Percentiles rank a stretch among this genome's conserved stretches.
phyloP scores from a whole-genome alignment of 2,329 filamentous ascomycete genomes.

The Pseudogymnoascus sp. region DNA sequence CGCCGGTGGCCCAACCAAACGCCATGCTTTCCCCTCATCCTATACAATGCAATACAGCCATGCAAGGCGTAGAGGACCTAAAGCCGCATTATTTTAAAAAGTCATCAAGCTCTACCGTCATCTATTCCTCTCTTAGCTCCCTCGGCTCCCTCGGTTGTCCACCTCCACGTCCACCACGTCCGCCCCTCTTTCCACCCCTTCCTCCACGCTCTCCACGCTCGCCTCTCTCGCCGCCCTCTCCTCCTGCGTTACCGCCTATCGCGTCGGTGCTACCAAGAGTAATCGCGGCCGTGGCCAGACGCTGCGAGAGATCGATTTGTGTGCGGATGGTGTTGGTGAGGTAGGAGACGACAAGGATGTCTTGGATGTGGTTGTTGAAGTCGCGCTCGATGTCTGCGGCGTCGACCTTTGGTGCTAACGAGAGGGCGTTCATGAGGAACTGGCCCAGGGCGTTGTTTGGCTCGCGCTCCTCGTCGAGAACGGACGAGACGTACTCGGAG shows the following conservation, averaged over 20 bases:
- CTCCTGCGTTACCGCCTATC: slow-evolving; percentile 24
- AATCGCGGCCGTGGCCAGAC: slow-evolving; percentile 72
- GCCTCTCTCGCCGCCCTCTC: slow-evolving; percentile 32
- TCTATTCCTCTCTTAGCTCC: slow-evolving; percentile 41
- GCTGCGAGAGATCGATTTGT: slow-evolving; percentile 96
- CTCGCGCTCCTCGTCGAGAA: slow-evolving; percentile 86
- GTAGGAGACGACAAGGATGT: slow-evolving; percentile 96
- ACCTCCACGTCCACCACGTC: slow-evolving; percentile 41
- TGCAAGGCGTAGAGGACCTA: slow-evolving; percentile 22
- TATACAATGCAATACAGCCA: slow-evolving; percentile 26
- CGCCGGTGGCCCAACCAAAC: slow-evolving; percentile 19
- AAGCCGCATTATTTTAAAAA: slow-evolving; percentile 16
- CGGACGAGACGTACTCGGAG: slow-evolving; percentile 82
- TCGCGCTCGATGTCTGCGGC: slow-evolving; percentile 84
- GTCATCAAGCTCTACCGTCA: slow-evolving; percentile 12
- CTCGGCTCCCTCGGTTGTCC: slow-evolving; percentile 38
- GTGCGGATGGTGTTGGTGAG: slow-evolving; percentile 97
- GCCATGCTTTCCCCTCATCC: slow-evolving; percentile 29
- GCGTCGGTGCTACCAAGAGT: slow-evolving; percentile 43
- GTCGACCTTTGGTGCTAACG: slow-evolving; percentile 90
- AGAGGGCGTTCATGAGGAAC: slow-evolving; percentile 88
- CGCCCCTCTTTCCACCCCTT: slow-evolving; percentile 29
- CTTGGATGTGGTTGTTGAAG: slow-evolving; percentile 99
- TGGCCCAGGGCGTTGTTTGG: slow-evolving; percentile 89
- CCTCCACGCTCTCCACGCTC: slow-evolving; percentile 37